Evolutionary conservation across 2,329 filamentous ascomycete genomes (phyloP).

Genomic region (Exutisphaerella laricina): DNA sequence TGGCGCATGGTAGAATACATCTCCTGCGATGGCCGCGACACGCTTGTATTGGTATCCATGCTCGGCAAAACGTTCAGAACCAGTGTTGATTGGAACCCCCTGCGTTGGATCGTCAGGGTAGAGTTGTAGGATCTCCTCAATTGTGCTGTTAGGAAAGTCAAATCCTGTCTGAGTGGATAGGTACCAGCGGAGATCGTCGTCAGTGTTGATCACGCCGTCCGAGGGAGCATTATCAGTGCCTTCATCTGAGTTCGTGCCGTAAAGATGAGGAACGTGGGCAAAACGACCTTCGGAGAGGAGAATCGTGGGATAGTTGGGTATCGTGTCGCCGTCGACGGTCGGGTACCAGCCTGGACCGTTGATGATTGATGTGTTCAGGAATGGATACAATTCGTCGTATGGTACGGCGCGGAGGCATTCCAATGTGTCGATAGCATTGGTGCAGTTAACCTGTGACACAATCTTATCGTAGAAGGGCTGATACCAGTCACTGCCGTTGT

Average conservation of each 20-base stretch:
- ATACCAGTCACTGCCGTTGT: conserved; percentile 21
- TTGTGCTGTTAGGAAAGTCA: conserved; percentile 16
- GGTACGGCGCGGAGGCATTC: conserved; percentile 56
- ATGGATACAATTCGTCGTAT: conserved; percentile 21
- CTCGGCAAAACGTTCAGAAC: conserved; percentile 35
- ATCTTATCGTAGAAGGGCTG: conserved; percentile 61
- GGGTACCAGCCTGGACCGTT: conserved; percentile 36
- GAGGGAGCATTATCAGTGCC: conserved; percentile 53
- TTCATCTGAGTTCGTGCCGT: conserved; percentile 62
- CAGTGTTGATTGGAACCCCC: conserved; percentile 44
- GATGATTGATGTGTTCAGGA: conserved; percentile 23
- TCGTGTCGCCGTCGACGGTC: conserved; percentile 52
- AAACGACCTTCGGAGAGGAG: conserved; percentile 56
- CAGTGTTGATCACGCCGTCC: conserved; percentile 50
- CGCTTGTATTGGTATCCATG: conserved; percentile 47
- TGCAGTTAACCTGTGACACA: conserved; percentile 34
- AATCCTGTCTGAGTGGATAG: conserved; percentile 18
- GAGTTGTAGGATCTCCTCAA: conserved; percentile 17
- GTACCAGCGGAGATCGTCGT: conserved; percentile 18
- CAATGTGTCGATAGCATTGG: conserved; percentile 17
- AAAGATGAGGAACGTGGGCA: conserved; percentile 54
- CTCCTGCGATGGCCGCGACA: conserved; percentile 50
- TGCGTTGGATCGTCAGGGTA: conserved; percentile 50
- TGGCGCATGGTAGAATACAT: conserved; percentile 52
- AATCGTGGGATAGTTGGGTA: conserved; percentile 47